These are phyloP conservation scores for Tuber magnatum DNA, from an alignment of 495 filamentous ascomycete species.

Conservation along the genomic window DNA sequence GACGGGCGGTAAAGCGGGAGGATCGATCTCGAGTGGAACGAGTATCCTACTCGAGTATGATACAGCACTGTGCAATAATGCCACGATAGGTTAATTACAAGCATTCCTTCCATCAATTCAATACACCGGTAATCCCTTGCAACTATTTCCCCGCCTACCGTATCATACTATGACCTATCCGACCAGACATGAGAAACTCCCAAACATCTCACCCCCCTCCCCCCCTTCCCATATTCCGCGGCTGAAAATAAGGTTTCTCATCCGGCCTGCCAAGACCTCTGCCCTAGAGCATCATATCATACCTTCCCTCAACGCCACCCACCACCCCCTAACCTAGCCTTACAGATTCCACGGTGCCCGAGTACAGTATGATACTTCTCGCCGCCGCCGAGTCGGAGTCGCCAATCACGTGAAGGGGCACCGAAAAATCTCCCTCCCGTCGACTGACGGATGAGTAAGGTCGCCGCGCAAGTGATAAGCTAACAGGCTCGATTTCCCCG, in stretches of 20 bases:
- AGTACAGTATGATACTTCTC: too few relatives aligned
- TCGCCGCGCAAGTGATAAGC: not conserved
- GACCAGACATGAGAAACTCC: not conserved
- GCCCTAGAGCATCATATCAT: not conserved
- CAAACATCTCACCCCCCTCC: not conserved
- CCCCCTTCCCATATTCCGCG: not conserved
- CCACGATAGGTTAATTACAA: not conserved
- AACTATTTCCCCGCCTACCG: too few relatives aligned
- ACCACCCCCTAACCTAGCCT: too few relatives aligned
- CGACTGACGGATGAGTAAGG: too few relatives aligned
- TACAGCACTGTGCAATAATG: too few relatives aligned
- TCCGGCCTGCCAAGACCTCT: not conserved
- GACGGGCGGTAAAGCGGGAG: not conserved
- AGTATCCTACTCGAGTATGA: too few relatives aligned
- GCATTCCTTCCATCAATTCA: not conserved
- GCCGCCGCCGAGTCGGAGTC: too few relatives aligned
- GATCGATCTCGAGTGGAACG: not conserved
- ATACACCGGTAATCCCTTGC: too few relatives aligned
- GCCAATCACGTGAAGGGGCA: too few relatives aligned
- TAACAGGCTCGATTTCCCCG: not conserved
- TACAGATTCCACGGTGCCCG: too few relatives aligned
- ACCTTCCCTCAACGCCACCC: not conserved
- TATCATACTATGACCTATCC: too few relatives aligned
- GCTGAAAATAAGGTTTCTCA: constrained; percentile 2
- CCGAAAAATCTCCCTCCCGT: too few relatives aligned